Evolutionary conservation across 2,329 filamentous ascomycete genomes (phyloP).

Genomic region (Stagonosporopsis rhizophila): DNA sequence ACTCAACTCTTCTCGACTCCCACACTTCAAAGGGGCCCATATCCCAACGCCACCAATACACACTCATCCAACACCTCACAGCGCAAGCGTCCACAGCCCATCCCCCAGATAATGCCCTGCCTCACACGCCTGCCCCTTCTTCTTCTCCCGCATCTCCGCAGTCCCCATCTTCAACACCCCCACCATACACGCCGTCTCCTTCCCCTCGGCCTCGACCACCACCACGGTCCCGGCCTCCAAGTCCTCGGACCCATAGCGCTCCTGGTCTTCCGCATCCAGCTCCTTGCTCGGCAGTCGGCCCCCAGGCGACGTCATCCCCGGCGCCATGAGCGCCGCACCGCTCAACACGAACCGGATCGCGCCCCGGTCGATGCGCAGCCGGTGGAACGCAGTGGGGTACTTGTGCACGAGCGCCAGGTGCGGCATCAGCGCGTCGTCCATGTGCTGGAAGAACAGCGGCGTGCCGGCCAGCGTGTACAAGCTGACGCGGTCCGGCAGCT

Average conservation of each 20-base stretch:
- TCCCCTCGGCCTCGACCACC: constrained; percentile 90
- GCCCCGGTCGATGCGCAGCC: constrained; percentile 88
- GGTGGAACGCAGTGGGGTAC: constrained; percentile 84
- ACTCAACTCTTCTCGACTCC: neutral
- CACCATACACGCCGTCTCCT: constrained; percentile 88
- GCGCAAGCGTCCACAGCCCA: constrained; percentile 81
- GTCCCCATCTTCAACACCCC: constrained; percentile 85
- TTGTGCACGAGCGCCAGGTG: constrained; percentile 89
- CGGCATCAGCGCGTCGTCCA: constrained; percentile 78
- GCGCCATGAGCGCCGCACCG: constrained; percentile 95
- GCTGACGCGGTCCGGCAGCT: constrained; percentile 88
- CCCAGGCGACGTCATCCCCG: constrained; percentile 83
- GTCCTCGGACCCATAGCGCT: constrained; percentile 66
- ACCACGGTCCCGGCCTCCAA: constrained; percentile 83
- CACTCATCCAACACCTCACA: constrained; percentile 35
- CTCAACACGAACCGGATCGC: constrained; percentile 96
- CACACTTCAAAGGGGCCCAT: neutral
- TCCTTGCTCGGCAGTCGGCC: constrained; percentile 73
- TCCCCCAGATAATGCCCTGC: constrained; percentile 93
- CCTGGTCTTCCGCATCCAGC: constrained; percentile 46
- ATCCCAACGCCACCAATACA: neutral
- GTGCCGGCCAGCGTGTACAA: constrained; percentile 82
- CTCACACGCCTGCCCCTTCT: constrained; percentile 93
- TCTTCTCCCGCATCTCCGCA: constrained; percentile 89
- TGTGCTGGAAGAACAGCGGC: constrained; percentile 91